Evolutionary conservation across 495 filamentous ascomycete species (phyloP).

Genomic region (Aspergillus steynii): DNA sequence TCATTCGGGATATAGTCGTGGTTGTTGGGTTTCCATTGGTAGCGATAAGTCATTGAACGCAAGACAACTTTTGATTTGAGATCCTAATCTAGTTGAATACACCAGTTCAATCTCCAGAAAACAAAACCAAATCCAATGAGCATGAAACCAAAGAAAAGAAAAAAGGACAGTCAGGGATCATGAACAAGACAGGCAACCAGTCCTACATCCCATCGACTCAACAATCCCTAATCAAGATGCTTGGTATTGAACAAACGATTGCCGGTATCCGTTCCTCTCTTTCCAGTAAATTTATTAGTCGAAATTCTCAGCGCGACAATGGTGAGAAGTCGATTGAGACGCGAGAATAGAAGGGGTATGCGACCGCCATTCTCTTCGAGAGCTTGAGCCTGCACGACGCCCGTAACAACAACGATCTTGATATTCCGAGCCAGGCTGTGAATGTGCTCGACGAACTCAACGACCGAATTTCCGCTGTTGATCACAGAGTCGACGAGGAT

Average conservation of each 20-base stretch:
- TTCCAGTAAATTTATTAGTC: conserved; percentile 55
- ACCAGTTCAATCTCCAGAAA: too few relatives aligned
- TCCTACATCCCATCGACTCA: too few relatives aligned
- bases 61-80: too few relatives aligned
- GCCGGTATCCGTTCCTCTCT: conserved; percentile 56
- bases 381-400: conserved; percentile 52
- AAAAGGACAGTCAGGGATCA: too few relatives aligned
- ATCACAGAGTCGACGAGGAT: conserved; percentile 65
- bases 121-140: too few relatives aligned
- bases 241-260: conserved; percentile 62
- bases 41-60: too few relatives aligned
- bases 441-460: conserved; percentile 55
- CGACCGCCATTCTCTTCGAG: conserved; percentile 29
- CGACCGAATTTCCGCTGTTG: conserved; percentile 55
- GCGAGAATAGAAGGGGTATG: conserved; percentile 21
- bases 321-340: conserved; percentile 25
- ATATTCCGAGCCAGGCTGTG: conserved; percentile 42
- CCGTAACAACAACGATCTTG: conserved; percentile 57
- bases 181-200: too few relatives aligned
- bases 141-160: too few relatives aligned
- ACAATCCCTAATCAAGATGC: conserved; percentile 17
- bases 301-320: conserved; percentile 57
- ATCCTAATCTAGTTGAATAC: too few relatives aligned
- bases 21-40: too few relatives aligned
- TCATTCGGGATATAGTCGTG: too few relatives aligned